Evolutionary conservation across 768 basidiomycete species (phyloP), one percentile per base, ranked within the genome.

Genomic region (Mrakia gelida): DNA sequence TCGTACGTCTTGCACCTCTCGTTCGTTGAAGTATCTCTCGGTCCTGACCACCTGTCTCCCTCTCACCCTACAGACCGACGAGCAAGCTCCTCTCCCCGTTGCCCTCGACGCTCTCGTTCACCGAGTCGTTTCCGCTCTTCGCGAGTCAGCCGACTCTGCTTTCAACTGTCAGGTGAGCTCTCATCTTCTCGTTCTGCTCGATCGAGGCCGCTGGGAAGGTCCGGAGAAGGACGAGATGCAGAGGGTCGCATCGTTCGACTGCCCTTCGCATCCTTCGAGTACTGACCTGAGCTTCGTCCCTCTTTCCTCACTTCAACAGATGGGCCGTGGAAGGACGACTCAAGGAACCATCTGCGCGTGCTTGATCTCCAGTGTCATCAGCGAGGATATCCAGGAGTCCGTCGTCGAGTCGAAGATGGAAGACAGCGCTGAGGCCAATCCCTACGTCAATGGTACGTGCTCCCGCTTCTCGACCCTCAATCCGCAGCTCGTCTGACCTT

Each of bases 341-440:
- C 98, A 95, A 0, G 97, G 97, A 8, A 98, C 98, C 94, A 89
- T 94, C 76, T 90, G 91, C 34, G 93, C 93, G 0, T 92, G 91
- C 76, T 86, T 98, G 34, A 92, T 97, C 73, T 91, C 94, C 10
- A 83, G 83, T 5, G 82, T 85, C 30, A 16, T 92, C 90, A 3
- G 80, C 21, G 80, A 81, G 18, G 77, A 56, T n/a, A 49, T 72
- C 74, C 67, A 70, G 23, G 67, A 70, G 6, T 70, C 67, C 4
- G 70, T 71, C 38, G 65, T 73, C 21, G 56, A 75, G 43, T 26
- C 52, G 16, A 30, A 28, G 2, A 63, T 49, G 16, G 65, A 32
- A 15, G 41, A 34, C 30, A 41, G n/a, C 21, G 43, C 62, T 18
- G 73, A 79, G 28, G 38, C n/a, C 21, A 75, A 79, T n/a, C 74